phyloP scores from a whole-genome alignment of 2,329 filamentous ascomycete species.

The Cladorrhinum sp. region DNA sequence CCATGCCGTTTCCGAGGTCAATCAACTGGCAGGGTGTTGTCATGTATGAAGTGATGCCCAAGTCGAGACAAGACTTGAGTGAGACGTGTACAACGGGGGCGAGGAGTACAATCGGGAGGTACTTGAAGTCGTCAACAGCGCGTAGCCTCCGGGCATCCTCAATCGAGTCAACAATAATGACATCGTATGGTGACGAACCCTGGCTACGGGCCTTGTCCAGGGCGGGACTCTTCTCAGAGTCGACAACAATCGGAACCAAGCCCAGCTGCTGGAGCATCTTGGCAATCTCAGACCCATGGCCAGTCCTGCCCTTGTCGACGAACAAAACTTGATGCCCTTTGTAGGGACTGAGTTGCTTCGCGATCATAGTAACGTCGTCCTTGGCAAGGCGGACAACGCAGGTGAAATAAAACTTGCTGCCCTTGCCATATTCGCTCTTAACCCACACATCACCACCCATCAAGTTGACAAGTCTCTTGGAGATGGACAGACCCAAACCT shows the following conservation, averaged over 20 bases:
- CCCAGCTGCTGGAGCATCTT: conserved; percentile 76
- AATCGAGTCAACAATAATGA: conserved; percentile 92
- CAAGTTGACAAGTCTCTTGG: conserved; percentile 87
- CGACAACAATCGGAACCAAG: conserved; percentile 79
- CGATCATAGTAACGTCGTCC: conserved; percentile 72
- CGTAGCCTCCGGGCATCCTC: conserved; percentile 83
- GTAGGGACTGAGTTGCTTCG: conserved; percentile 85
- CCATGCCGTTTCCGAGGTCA: conserved; percentile 92
- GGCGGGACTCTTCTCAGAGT: conserved; percentile 65
- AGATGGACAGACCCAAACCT: conserved; percentile 89
- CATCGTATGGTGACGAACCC: conserved; percentile 72
- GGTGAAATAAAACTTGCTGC: conserved; percentile 95
- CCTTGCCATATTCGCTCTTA: conserved; percentile 84
- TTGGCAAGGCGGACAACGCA: conserved; percentile 84
- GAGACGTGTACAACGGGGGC: conserved; percentile 87
- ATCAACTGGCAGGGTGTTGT: conserved; percentile 93
- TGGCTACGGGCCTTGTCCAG: conserved; percentile 49
- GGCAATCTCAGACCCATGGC: conserved; percentile 71
- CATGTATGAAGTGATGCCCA: conserved; percentile 99
- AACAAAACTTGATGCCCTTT: conserved; percentile 89
- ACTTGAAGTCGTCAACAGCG: conserved; percentile 93
- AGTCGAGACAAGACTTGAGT: conserved; percentile 87
- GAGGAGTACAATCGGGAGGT: conserved; percentile 89
- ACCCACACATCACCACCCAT: conserved; percentile 98
- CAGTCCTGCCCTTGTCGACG: conserved; percentile 85